phyloP scores from a whole-genome alignment of 2,329 filamentous ascomycete genomes.

The Exserohilum rostratum region DNA sequence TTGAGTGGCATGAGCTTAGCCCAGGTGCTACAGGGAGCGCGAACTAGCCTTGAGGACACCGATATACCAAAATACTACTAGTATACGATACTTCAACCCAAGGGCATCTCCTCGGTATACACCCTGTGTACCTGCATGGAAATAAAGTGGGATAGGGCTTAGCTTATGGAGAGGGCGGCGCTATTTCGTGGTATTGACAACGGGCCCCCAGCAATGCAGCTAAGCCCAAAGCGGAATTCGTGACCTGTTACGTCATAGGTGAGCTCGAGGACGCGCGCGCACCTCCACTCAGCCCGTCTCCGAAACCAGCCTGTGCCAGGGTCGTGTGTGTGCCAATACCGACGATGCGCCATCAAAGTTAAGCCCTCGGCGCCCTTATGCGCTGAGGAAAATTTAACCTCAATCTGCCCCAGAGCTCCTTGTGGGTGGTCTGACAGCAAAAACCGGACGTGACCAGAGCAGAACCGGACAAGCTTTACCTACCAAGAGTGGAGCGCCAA shows the following conservation, averaged over 20 bases:
- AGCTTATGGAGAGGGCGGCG: neutral
- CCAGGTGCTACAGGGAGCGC: too few species aligned
- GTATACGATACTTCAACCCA: too few species aligned
- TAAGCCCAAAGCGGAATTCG: constrained; percentile 6
- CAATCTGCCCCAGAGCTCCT: neutral
- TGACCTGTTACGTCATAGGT: constrained; percentile 6
- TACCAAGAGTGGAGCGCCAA: constrained; percentile 12
- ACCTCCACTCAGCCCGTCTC: constrained; percentile 9
- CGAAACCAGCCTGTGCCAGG: constrained; percentile 5
- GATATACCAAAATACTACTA: too few species aligned
- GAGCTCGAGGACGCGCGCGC: constrained; percentile 4
- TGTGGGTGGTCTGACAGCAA: neutral
- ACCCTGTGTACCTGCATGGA: neutral
- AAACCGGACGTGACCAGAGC: constrained; percentile 3
- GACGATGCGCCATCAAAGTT: constrained; percentile 5
- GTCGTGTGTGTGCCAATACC: constrained; percentile 4
- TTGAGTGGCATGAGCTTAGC: too few species aligned
- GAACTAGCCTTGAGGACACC: too few species aligned
- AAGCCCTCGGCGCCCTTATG: neutral
- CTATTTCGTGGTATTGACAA: neutral
- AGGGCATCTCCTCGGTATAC: neutral
- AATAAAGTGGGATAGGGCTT: neutral
- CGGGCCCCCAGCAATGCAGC: neutral
- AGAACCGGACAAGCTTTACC: constrained; percentile 7
- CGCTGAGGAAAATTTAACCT: neutral